These are phyloP conservation scores for Saccharomyces hybrid DNA, from an alignment of 1,139 yeast genomes.

Conservation along the genomic window DNA sequence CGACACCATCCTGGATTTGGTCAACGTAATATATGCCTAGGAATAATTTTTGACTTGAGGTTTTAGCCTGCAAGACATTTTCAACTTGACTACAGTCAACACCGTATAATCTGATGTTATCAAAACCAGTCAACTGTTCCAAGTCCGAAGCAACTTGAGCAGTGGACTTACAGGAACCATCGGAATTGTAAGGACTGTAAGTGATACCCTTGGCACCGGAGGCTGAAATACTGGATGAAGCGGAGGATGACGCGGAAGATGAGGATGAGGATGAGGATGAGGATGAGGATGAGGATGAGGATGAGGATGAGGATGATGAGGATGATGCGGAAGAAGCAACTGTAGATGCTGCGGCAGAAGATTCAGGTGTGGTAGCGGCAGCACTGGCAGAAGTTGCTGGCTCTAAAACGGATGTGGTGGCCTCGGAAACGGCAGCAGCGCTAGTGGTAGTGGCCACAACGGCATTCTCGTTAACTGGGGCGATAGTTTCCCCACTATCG, in stretches of 20 bases:
- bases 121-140: slow-evolving; percentile 44
- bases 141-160: slow-evolving; percentile 54
- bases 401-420: slow-evolving; percentile 12
- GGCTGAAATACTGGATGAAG: slow-evolving; percentile 30
- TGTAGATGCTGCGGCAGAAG: slow-evolving; percentile 42
- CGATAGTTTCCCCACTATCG: slow-evolving; percentile 15
- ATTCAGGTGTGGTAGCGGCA: slow-evolving; percentile 37
- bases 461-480: slow-evolving; percentile 1
- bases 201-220: slow-evolving; percentile 58
- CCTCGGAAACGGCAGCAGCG: slow-evolving; percentile 10
- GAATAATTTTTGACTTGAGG: slow-evolving; percentile 55
- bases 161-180: slow-evolving; percentile 66
- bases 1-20: slow-evolving; percentile 45
- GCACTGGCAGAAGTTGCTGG: slow-evolving; percentile 30
- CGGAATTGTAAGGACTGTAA: slow-evolving; percentile 68
- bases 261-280: slow-evolving; percentile 28
- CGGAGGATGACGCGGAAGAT: slow-evolving; percentile 44
- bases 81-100: slow-evolving; percentile 75
- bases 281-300: slow-evolving; percentile 28
- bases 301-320: slow-evolving; percentile 18
- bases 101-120: slow-evolving; percentile 68
- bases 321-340: slow-evolving; percentile 48
- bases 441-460: slow-evolving; percentile 7
- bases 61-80: slow-evolving; percentile 58
- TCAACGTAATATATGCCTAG: slow-evolving; percentile 60